A percentile compares a stretch with the other conserved stretches of the same genome.
phyloP scores from a whole-genome alignment of 2,329 filamentous ascomycete species.

The Ophiosphaerella herpotricha region DNA sequence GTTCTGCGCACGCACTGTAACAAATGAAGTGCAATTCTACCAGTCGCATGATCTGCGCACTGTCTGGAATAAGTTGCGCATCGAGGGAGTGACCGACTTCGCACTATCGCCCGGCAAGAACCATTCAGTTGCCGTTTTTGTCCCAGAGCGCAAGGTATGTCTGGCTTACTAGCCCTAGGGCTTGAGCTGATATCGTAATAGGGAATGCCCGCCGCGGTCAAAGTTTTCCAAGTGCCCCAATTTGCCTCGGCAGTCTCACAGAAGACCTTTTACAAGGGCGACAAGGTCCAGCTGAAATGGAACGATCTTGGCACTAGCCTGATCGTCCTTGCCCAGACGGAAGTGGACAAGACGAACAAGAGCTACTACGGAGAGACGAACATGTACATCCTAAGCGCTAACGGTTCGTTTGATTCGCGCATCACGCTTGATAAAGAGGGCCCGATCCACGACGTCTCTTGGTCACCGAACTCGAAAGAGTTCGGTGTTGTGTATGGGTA shows the following conservation, averaged over 20 bases:
- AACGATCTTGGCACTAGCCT: slow-evolving; percentile 88
- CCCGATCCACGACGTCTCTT: slow-evolving; percentile 96
- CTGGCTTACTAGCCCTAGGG: neutral
- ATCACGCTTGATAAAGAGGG: slow-evolving; percentile 95
- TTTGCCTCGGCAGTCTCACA: slow-evolving; percentile 85
- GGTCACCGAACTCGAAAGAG: slow-evolving; percentile 96
- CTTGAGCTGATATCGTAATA: slow-evolving; percentile 46
- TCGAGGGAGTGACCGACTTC: slow-evolving; percentile 89
- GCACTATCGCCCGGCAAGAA: slow-evolving; percentile 86
- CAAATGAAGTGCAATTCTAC: slow-evolving; percentile 98
- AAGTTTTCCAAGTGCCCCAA: slow-evolving; percentile 90
- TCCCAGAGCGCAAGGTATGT: slow-evolving; percentile 89
- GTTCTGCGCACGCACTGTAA: slow-evolving; percentile 90
- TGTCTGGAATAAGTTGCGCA: slow-evolving; percentile 93
- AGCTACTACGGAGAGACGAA: slow-evolving; percentile 99
- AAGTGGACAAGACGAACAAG: slow-evolving; percentile 97
- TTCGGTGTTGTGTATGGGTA: slow-evolving; percentile 98
- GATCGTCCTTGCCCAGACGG: slow-evolving; percentile 94
- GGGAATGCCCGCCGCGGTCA: slow-evolving; percentile 92
- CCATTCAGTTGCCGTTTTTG: slow-evolving; percentile 90
- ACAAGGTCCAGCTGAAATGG: slow-evolving; percentile 99
- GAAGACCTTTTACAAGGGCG: slow-evolving; percentile 99
- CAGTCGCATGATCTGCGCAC: slow-evolving; percentile 81
- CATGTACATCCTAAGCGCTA: slow-evolving; percentile 90
- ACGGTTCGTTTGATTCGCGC: slow-evolving; percentile 88